Base-by-base conservation (phyloP, 495 filamentous ascomycete genomes). In the Oidiodendron maius region DNA sequence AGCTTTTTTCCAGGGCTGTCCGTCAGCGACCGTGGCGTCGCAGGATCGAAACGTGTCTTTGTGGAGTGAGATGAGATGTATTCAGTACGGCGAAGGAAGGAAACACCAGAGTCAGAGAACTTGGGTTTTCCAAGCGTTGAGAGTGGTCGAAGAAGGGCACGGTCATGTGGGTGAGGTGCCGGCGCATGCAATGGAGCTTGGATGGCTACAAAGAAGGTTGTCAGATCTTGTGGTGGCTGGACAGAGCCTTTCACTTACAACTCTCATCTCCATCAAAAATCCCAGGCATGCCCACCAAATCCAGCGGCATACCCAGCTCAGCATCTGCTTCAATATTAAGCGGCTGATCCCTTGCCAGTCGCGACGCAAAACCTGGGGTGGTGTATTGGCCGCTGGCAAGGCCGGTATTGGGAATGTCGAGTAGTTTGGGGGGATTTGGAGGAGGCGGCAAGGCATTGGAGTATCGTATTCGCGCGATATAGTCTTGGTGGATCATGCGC, bases 241-340 rank as follows among this genome's bases (percentile, higher is more conserved):
- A 16, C 4, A 40, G 8, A n/a, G 17, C 24, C 45, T 45, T 43
- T 28, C 12, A 77, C 89, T 57, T 75, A 96, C 93, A 86, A 66
- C 84, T 86, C 72, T 98, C 93, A 68, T 98, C 88, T 46, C 91
- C 91, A 53, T 97, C 80, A 61, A 97, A 96, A 36, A 97, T 79
- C 0, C 90, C 86, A 4, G 94, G 94, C 64, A 97, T 83, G 53
- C 94, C 93, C 36, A 96, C 84, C 37, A 98, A 70, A 63, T 98
- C 91, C 64, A 98, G 81, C 32, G 88, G 89, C 91, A 98, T 96
- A 28, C 94, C 93, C 49, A 96, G 80, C 71, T 97, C 94, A 16
- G 90, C 91, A 79, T 98, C 94, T 17, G 90, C 89, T 65, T 97
- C 93, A 44, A 98, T 90, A 52, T 95, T 96, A 3, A 94, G 70